Percentiles rank a stretch among this genome's conserved stretches.
These are phyloP conservation scores for Xylariaceae sp. DNA, from an alignment of 2,329 filamentous ascomycete genomes.

Conservation along the genomic window DNA sequence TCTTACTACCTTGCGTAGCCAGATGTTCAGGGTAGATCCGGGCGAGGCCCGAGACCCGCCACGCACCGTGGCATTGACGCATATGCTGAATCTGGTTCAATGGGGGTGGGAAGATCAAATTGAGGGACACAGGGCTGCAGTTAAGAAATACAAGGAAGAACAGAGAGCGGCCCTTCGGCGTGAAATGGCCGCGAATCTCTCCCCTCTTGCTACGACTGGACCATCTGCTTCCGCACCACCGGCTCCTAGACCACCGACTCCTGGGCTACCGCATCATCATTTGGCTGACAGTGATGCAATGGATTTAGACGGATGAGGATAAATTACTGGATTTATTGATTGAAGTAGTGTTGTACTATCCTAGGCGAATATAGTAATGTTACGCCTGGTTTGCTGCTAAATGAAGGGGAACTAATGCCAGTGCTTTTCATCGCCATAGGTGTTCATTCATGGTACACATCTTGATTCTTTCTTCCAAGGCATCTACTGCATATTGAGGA, in stretches of 20 bases:
- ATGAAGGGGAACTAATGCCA: background rate
- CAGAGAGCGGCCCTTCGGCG: slow-evolving; percentile 25
- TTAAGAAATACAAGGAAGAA: slow-evolving; percentile 31
- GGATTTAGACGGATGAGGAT: slow-evolving; percentile 23
- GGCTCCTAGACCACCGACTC: background rate
- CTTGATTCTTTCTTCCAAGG: background rate
- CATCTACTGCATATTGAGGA: no score
- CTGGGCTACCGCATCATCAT: background rate
- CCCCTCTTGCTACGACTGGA: slow-evolving; percentile 2
- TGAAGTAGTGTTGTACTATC: background rate
- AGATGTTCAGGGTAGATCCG: slow-evolving; percentile 18
- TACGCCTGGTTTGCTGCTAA: background rate
- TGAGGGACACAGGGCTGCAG: slow-evolving; percentile 31
- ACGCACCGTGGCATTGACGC: slow-evolving; percentile 31
- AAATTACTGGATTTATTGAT: background rate
- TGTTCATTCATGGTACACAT: background rate
- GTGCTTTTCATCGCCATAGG: background rate
- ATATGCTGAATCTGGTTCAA: slow-evolving; percentile 30
- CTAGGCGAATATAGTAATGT: background rate
- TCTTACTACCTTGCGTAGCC: slow-evolving; percentile 16
- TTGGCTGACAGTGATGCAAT: slow-evolving; percentile 11
- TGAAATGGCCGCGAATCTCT: slow-evolving; percentile 8
- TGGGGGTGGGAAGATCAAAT: slow-evolving; percentile 30
- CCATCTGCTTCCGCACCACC: background rate
- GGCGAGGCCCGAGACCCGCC: slow-evolving; percentile 28